Evolutionary conservation across 176 grass and related monocot species (phyloP).

Genomic region (Carex myosuroides): DNA sequence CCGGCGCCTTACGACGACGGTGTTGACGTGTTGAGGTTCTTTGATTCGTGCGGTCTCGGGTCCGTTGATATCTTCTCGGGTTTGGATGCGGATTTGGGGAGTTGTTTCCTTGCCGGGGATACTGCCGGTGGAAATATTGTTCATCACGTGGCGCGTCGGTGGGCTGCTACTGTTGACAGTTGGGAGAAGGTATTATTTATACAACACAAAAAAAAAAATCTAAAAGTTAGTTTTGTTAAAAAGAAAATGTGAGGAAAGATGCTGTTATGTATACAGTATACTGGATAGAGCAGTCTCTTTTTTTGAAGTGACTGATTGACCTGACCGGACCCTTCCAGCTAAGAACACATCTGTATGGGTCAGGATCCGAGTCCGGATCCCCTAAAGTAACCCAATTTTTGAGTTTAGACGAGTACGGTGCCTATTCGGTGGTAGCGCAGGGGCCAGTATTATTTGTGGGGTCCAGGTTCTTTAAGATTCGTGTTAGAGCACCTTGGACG

Average conservation of each 20-base stretch:
- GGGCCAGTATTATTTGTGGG: too few relatives aligned
- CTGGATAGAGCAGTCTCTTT: not conserved
- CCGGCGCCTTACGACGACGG: slow-evolving; percentile 61
- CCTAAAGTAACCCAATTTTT: too few relatives aligned
- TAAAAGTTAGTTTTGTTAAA: not conserved
- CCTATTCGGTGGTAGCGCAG: too few relatives aligned
- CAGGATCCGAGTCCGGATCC: too few relatives aligned
- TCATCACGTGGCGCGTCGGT: slow-evolving; percentile 51
- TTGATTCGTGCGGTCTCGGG: slow-evolving; percentile 4
- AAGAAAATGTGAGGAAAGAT: not conserved
- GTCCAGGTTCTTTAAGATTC: too few relatives aligned
- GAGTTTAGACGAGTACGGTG: too few relatives aligned
- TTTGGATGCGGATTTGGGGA: slow-evolving; percentile 32
- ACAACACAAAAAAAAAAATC: not conserved
- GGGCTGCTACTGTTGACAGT: not conserved
- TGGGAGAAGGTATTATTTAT: slow-evolving; percentile 10
- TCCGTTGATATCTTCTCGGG: not conserved
- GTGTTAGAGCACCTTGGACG: too few relatives aligned
- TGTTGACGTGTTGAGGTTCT: slow-evolving; percentile 32
- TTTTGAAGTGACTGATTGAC: not conserved
- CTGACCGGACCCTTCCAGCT: not conserved
- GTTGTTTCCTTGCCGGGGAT: slow-evolving; percentile 57
- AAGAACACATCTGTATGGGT: not conserved
- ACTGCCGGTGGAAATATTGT: slow-evolving; percentile 61
- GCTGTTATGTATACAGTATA: not conserved